phyloP scores from a whole-genome alignment of 495 filamentous ascomycete species.

The Aspergillus bridgeri region DNA sequence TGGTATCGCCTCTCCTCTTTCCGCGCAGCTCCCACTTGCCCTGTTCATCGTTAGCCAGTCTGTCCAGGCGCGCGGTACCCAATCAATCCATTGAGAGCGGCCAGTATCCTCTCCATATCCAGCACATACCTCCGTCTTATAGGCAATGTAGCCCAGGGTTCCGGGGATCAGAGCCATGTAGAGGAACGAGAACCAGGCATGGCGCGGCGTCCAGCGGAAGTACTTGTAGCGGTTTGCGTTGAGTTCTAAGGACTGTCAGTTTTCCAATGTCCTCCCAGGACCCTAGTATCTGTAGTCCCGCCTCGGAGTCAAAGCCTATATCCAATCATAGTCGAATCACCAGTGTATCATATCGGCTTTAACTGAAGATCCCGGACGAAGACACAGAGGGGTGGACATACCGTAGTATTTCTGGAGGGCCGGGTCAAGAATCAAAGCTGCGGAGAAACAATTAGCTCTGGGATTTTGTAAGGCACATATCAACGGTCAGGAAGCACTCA shows the following conservation, averaged over 20 bases:
- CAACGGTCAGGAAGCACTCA: conserved; percentile 18
- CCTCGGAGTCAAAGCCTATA: too few relatives aligned
- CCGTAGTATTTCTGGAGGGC: conserved; percentile 72
- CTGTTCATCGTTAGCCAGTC: conserved; percentile 39
- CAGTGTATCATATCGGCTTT: too few relatives aligned
- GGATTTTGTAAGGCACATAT: not conserved
- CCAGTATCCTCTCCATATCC: not conserved
- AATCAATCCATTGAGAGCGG: too few relatives aligned
- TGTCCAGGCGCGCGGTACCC: too few relatives aligned
- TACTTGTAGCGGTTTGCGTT: conserved; percentile 83
- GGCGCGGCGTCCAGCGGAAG: conserved; percentile 87
- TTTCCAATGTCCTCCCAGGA: too few relatives aligned
- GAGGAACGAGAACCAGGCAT: conserved; percentile 70
- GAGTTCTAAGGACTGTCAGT: too few relatives aligned
- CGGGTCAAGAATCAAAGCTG: conserved; percentile 68
- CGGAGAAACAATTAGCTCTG: not conserved
- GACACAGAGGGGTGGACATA: conserved; percentile 36
- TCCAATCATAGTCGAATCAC: not conserved
- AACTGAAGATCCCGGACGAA: not conserved
- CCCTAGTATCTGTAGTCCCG: too few relatives aligned
- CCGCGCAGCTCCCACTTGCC: conserved; percentile 83
- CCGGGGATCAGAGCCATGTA: conserved; percentile 70
- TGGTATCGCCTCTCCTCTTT: conserved; percentile 79
- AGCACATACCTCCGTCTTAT: conserved; percentile 73
- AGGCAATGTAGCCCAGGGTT: conserved; percentile 65